These are phyloP conservation scores for Volvariella surrecta DNA, from an alignment of 1,284 basidiomycete species.

Conservation along the genomic window DNA sequence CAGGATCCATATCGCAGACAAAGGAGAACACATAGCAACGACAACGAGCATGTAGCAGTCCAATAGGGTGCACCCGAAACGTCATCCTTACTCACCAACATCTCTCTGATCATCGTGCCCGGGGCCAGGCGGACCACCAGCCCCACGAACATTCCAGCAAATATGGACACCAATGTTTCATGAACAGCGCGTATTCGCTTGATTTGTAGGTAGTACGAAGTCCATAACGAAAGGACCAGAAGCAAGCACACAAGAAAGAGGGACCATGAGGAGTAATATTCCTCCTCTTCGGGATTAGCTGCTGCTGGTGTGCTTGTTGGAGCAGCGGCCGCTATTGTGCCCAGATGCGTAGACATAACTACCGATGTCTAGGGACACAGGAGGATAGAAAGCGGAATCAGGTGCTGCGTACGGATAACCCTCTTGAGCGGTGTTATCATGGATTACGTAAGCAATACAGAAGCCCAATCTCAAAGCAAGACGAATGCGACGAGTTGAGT, in stretches of 20 bases:
- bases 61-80: not conserved
- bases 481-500: too few relatives aligned
- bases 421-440: too few relatives aligned
- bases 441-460: too few relatives aligned
- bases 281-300: slow-evolving; percentile 65
- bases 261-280: slow-evolving; percentile 91
- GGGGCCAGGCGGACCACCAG: slow-evolving; percentile 86
- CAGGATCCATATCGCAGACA: not conserved
- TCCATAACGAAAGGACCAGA: slow-evolving; percentile 91
- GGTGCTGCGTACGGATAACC: not conserved
- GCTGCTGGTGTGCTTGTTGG: slow-evolving; percentile 15
- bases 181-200: slow-evolving; percentile 94
- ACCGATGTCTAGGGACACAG: too few relatives aligned
- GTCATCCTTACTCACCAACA: slow-evolving; percentile 71
- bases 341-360: slow-evolving; percentile 22
- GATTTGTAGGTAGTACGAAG: slow-evolving; percentile 97
- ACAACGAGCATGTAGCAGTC: not conserved
- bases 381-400: too few relatives aligned
- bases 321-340: slow-evolving; percentile 16
- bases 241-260: slow-evolving; percentile 92
- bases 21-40: not conserved
- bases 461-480: too few relatives aligned
- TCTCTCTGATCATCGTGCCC: slow-evolving; percentile 91
- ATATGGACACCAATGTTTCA: slow-evolving; percentile 93
- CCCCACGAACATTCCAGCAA: slow-evolving; percentile 95